A percentile compares a stretch with the other conserved stretches of the same genome.
Evolutionary conservation across 371 early-diverging fungal species (phyloP).

Genomic region (Mucor piriformis): DNA sequence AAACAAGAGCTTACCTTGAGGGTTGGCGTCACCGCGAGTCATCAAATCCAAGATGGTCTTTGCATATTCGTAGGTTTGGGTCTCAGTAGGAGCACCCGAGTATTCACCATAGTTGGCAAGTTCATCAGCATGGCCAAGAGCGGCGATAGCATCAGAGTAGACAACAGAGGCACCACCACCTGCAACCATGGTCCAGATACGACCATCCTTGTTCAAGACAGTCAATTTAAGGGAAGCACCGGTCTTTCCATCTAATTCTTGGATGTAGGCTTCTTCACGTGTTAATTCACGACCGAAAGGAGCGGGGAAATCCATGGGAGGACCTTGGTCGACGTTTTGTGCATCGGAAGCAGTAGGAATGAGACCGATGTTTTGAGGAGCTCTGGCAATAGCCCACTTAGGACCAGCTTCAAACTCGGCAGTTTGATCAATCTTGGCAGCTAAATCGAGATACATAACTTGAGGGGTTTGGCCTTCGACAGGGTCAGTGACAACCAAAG

Average conservation of each 20-base stretch:
- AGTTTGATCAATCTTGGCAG: constrained; percentile 98
- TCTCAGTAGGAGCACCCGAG: constrained; percentile 97
- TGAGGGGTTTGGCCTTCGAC: constrained; percentile 60
- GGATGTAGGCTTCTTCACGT: constrained; percentile 96
- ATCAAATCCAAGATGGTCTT: constrained; percentile 97
- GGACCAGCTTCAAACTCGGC: constrained; percentile 96
- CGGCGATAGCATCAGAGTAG: constrained; percentile 96
- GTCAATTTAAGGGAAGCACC: constrained; percentile 98
- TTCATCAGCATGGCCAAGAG: constrained; percentile 90
- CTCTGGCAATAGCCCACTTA: constrained; percentile 85
- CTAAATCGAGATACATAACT: constrained; percentile 93
- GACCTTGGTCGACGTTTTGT: constrained; percentile 71
- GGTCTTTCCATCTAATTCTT: constrained; percentile 96
- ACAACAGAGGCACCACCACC: constrained; percentile 99
- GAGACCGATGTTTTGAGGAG: constrained; percentile 64
- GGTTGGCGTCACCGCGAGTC: constrained; percentile 85
- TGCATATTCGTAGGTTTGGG: constrained; percentile 97
- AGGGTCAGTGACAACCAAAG: constrained; percentile 89
- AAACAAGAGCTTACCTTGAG: constrained; percentile 93
- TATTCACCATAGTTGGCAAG: constrained; percentile 99
- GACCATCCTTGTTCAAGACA: constrained; percentile 91
- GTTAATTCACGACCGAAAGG: constrained; percentile 97
- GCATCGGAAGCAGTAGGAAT: constrained; percentile 31
- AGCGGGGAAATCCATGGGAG: constrained; percentile 97
- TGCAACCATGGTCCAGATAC: constrained; percentile 99